A percentile compares a stretch with the other conserved stretches of the same genome.
Evolutionary conservation across 768 basidiomycete genomes (phyloP).

Genomic region (Rhodotorula diobovata): DNA sequence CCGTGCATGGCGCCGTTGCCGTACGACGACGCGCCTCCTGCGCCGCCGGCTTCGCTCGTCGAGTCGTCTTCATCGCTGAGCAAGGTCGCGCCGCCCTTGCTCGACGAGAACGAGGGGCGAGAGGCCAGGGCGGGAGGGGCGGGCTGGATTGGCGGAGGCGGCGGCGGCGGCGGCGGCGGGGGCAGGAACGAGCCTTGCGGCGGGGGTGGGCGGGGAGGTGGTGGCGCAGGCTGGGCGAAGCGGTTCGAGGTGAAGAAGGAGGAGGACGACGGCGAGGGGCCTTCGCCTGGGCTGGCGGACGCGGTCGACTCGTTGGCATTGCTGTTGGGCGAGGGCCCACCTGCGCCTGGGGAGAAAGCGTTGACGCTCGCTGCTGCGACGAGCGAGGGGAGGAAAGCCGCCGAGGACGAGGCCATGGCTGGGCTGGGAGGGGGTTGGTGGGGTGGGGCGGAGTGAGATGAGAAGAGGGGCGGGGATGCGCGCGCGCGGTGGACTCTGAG

Average conservation of each 20-base stretch:
- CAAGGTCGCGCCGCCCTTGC: constrained; percentile 8
- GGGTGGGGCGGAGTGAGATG: neutral
- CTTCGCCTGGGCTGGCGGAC: neutral
- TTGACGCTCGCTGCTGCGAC: neutral
- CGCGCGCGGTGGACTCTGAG: too few species aligned
- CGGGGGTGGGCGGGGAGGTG: too few species aligned
- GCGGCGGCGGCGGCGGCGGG: neutral
- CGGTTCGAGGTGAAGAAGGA: constrained; percentile 28
- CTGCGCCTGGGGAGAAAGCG: neutral
- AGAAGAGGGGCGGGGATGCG: neutral
- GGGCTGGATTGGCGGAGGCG: neutral
- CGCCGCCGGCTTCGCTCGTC: neutral
- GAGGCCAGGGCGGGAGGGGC: neutral
- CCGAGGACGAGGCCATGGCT: neutral
- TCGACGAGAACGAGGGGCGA: constrained; percentile 11
- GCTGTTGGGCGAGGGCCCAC: too few species aligned
- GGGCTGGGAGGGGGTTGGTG: neutral
- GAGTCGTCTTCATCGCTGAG: constrained; percentile 22
- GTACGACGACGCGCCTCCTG: neutral
- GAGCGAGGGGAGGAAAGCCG: constrained; percentile 1
- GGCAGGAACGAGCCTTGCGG: neutral
- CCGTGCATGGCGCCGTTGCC: too few species aligned
- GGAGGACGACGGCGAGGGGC: neutral
- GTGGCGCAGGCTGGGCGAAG: neutral
- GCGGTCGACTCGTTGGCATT: neutral